phyloP scores from a whole-genome alignment of 306 rosid genomes.

The Cajanus cajan region DNA sequence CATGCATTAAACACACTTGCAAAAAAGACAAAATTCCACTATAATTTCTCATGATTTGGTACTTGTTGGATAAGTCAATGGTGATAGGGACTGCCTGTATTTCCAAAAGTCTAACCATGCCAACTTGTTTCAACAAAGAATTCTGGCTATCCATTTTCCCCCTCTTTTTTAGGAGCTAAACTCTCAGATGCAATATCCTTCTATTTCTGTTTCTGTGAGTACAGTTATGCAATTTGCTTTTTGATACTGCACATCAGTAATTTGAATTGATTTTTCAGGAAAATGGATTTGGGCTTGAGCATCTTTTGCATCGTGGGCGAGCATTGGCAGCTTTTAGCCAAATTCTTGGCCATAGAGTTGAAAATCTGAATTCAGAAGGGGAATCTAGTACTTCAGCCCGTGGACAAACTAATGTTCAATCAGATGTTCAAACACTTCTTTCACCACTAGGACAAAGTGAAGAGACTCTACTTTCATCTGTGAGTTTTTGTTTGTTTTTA shows the following conservation, averaged over 20 bases:
- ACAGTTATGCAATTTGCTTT: neutral
- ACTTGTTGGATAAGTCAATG: constrained; percentile 14
- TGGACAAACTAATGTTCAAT: constrained; percentile 72
- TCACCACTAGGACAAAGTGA: constrained; percentile 71
- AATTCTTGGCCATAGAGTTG: constrained; percentile 68
- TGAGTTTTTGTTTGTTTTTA: constrained; percentile 40
- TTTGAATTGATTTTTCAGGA: constrained; percentile 56
- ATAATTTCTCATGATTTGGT: neutral
- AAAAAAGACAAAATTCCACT: neutral
- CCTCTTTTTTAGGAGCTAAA: neutral
- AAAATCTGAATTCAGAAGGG: constrained; percentile 66
- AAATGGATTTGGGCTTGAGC: constrained; percentile 83
- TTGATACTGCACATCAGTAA: constrained; percentile 18
- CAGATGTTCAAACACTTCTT: constrained; percentile 83
- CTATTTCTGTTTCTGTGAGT: neutral
- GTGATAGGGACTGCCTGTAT: neutral
- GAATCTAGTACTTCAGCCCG: constrained; percentile 45
- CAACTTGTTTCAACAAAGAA: neutral
- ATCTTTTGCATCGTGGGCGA: constrained; percentile 92
- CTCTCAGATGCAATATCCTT: neutral
- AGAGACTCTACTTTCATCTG: constrained; percentile 73
- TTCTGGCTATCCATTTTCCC: neutral
- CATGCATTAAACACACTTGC: neutral
- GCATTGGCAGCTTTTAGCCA: constrained; percentile 85
- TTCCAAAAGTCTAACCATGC: neutral